Evolutionary conservation across 2,329 filamentous ascomycete genomes (phyloP).

Genomic region (Conoideocrella luteorostrata): DNA sequence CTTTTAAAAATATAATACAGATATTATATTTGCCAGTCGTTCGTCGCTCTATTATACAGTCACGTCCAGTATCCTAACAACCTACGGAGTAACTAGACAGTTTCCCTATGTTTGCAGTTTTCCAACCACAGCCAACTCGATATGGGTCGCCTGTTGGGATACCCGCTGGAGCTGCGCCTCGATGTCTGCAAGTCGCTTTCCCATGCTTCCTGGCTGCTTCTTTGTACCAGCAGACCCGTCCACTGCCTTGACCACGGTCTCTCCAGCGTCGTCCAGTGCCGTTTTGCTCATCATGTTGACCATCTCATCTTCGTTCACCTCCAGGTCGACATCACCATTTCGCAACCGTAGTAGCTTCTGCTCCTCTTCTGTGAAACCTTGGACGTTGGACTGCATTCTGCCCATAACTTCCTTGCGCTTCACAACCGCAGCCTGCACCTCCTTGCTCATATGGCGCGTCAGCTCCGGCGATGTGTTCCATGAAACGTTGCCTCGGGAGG

Average conservation of each 20-base stretch:
- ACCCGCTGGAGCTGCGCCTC: constrained; percentile 14
- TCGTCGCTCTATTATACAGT: not conserved
- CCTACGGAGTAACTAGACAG: not conserved
- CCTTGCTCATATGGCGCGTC: constrained; percentile 29
- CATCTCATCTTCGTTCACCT: constrained; percentile 31
- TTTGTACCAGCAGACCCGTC: not conserved
- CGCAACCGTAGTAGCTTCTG: constrained; percentile 25
- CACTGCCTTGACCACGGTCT: constrained; percentile 2
- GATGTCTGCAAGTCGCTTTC: constrained; percentile 10
- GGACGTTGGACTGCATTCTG: constrained; percentile 26
- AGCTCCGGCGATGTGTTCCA: constrained; percentile 49
- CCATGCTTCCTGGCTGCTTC: constrained; percentile 2
- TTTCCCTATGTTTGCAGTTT: constrained; percentile 10
- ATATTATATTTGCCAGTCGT: not conserved
- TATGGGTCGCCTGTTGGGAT: constrained; percentile 11
- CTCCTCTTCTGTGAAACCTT: constrained; percentile 33
- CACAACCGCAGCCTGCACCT: constrained; percentile 22
- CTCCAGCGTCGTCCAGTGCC: constrained; percentile 5
- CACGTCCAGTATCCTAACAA: not conserved
- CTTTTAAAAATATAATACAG: no score
- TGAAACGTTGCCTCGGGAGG: constrained; percentile 54
- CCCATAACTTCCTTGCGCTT: constrained; percentile 31
- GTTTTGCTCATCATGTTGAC: constrained; percentile 23
- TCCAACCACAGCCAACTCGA: constrained; percentile 18
- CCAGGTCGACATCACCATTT: constrained; percentile 18